Percentiles rank a stretch among this genome's conserved stretches.
Conservation (phyloP, 1,284 basidiomycete genomes). For the Cryptococcus sp. region DNA sequence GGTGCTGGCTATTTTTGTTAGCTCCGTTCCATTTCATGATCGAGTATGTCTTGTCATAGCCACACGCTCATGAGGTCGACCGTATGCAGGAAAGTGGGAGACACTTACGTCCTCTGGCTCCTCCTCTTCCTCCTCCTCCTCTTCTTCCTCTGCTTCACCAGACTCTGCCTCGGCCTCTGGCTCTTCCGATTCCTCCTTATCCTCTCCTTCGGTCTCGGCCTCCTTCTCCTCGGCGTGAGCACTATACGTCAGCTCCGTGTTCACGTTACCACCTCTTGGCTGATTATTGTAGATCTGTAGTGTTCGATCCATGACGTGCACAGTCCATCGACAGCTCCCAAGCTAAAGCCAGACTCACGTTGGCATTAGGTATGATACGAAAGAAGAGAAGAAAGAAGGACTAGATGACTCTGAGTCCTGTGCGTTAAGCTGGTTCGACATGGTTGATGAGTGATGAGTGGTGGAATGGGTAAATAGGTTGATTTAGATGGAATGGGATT, state of each 20-base stretch:
- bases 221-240: conserved; percentile 39
- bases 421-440: neutral
- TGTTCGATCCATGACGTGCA: neutral
- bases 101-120: conserved; percentile 75
- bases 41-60: too few relatives aligned
- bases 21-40: too few relatives aligned
- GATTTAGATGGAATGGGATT: neutral
- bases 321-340: neutral
- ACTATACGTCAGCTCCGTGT: conserved; percentile 21
- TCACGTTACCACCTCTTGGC: neutral
- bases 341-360: conserved; percentile 30
- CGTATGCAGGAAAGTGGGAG: neutral
- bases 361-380: conserved; percentile 34
- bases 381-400: conserved; percentile 31
- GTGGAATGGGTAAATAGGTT: neutral
- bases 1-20: conserved; percentile 64
- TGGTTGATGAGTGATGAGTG: neutral
- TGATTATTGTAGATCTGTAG: neutral
- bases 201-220: neutral
- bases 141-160: conserved; percentile 45
- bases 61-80: neutral
- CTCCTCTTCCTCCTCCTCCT: conserved; percentile 56
- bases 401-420: conserved; percentile 1
- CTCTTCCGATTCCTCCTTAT: conserved; percentile 21
- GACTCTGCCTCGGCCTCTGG: conserved; percentile 41